A percentile compares a stretch with the other conserved stretches of the same genome.
phyloP scores from a whole-genome alignment of 2,329 filamentous ascomycete species.

The Fusarium sp. region DNA sequence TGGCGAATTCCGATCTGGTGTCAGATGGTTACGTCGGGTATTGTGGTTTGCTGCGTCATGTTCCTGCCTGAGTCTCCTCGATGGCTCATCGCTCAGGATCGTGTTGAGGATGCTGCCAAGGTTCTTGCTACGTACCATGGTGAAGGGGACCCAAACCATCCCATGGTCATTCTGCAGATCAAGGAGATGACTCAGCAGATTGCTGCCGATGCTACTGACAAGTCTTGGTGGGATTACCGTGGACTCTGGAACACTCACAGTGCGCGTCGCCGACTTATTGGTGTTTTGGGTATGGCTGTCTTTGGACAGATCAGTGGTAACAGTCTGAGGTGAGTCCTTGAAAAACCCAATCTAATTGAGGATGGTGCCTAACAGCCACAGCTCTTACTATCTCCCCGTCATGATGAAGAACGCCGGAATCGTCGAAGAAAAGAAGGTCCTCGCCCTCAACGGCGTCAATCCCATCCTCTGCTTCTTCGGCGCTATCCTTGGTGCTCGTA shows the following conservation, averaged over 20 bases:
- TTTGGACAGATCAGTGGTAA: constrained; percentile 66
- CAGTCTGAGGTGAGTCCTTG: constrained; percentile 48
- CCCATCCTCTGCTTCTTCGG: constrained; percentile 63
- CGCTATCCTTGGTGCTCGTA: constrained; percentile 63
- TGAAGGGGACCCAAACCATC: constrained; percentile 60
- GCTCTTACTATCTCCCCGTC: constrained; percentile 66
- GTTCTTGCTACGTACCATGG: constrained; percentile 63
- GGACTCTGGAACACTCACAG: constrained; percentile 62
- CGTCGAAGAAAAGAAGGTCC: constrained; percentile 56
- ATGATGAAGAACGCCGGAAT: constrained; percentile 64
- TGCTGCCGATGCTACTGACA: constrained; percentile 62
- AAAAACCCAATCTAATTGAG: rapidly evolving
- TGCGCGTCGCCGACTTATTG: constrained; percentile 61
- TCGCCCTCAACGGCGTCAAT: constrained; percentile 65
- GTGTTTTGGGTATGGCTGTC: constrained; percentile 62
- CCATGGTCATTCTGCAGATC: constrained; percentile 64
- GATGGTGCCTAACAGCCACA: background rate
- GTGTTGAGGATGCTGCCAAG: constrained; percentile 53
- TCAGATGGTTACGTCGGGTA: constrained; percentile 62
- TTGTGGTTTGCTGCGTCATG: constrained; percentile 57
- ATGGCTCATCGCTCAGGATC: constrained; percentile 58
- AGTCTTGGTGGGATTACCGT: constrained; percentile 66
- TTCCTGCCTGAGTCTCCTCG: constrained; percentile 61
- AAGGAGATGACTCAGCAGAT: constrained; percentile 61
- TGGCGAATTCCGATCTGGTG: constrained; percentile 64